Percentiles rank a stretch among this genome's conserved stretches.
Evolutionary conservation across 2,329 filamentous ascomycete species (phyloP).

Genomic region (Fusarium graminum): DNA sequence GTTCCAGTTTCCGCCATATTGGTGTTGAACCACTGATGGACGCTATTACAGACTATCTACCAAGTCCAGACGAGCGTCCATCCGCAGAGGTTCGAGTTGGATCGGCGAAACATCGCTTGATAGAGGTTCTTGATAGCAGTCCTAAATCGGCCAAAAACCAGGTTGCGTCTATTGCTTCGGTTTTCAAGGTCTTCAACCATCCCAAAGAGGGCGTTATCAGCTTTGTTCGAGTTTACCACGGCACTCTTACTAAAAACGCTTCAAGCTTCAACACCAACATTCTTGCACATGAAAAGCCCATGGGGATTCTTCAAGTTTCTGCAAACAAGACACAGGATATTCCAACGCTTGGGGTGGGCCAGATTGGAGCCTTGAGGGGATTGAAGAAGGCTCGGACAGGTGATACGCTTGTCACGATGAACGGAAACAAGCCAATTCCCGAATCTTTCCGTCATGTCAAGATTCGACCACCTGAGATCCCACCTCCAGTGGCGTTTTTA

Average conservation of each 20-base stretch:
- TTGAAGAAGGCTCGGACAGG: conserved; percentile 93
- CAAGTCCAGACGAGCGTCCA: conserved; percentile 82
- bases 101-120: conserved; percentile 58
- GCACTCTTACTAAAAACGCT: conserved; percentile 78
- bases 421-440: conserved; percentile 71
- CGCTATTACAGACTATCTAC: conserved; percentile 87
- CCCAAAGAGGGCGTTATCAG: conserved; percentile 87
- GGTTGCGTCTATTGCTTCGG: conserved; percentile 68
- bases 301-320: conserved; percentile 88
- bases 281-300: conserved; percentile 80
- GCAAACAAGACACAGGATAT: conserved; percentile 90
- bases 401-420: conserved; percentile 86
- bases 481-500: conserved; percentile 96
- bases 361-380: conserved; percentile 93
- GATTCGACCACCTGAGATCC: conserved; percentile 87
- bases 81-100: conserved; percentile 82
- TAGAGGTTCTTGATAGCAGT: conserved; percentile 57
- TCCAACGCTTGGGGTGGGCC: conserved; percentile 81
- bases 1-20: conserved; percentile 93
- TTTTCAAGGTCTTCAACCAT: conserved; percentile 97
- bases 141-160: conserved; percentile 54
- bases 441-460: conserved; percentile 80
- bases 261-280: conserved; percentile 90
- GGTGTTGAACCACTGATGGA: conserved; percentile 93
- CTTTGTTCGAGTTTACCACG: conserved; percentile 93